Evolutionary conservation across 169 alveolate genomes (phyloP), one percentile per base, ranked within the genome.

Genomic region (Cardiosporidium cionae): DNA sequence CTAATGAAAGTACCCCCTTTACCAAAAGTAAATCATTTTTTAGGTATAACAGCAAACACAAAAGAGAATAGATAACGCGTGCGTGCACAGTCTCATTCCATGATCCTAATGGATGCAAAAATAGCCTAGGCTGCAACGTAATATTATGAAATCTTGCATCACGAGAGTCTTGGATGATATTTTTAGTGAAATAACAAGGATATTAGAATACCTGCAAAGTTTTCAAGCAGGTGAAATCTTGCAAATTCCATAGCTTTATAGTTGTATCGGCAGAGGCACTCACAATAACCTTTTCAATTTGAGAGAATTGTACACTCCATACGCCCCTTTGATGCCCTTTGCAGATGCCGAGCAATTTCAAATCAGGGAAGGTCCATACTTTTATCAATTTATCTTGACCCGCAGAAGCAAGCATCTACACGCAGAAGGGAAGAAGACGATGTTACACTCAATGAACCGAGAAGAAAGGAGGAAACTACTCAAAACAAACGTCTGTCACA

Each of bases 231-330:
- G 84, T 77, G 33, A 92, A 91, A 3, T 87, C 65, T 52, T 87
- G 92, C 37, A 85, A 78, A 74, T 90, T 94, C 95, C 97, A 93
- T 16, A 93, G 58, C 64, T 87, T 87, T 25, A 90, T 86, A 22
- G 94, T 82, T 4, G 89, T 91, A 70, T 93, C 97, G 72, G 92
- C 90, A 32, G 92, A 81, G 3, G 92, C 84, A 28, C 94, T 79
- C 7, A 93, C 96, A 0, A 89, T 69, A 6, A 86, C 52, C 65
- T 84, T 78, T 35, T 87, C 89, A 29, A 74, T 67, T 0, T 91
- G 91, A 73, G 91, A 91, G 69, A 90, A 90, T 23, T 86, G 79
- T n/a, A 87, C 72, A 53, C 83, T 78, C 54, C 90, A 87, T 7
- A 92, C 81, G 34, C 81, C 82, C 27, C 89, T 78, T 58, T 80